phyloP scores from a whole-genome alignment of 78 protist species.

The Cyanophora paradoxa region DNA sequence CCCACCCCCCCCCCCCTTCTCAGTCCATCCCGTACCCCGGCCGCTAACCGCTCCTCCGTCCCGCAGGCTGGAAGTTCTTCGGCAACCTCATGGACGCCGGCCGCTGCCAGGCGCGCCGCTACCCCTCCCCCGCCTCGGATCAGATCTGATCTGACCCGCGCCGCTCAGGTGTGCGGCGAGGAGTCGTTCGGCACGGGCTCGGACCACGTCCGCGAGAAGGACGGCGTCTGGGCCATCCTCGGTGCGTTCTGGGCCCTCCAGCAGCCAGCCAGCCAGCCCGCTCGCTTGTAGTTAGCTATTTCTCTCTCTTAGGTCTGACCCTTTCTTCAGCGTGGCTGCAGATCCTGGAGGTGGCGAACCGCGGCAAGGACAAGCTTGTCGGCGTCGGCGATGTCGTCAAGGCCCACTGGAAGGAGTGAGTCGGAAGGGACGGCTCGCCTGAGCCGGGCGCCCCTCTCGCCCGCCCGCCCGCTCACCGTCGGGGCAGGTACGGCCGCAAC shows the following conservation, averaged over 20 bases:
- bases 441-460: neutral
- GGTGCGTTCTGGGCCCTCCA: constrained; percentile 79
- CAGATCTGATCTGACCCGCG: too few relatives aligned
- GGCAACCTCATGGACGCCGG: constrained; percentile 92
- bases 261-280: too few relatives aligned
- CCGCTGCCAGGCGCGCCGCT: neutral
- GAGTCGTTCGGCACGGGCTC: constrained; percentile 95
- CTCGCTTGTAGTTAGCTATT: too few relatives aligned
- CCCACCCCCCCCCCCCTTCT: constrained; percentile 1
- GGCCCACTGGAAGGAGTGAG: constrained; percentile 2
- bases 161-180: constrained; percentile 87
- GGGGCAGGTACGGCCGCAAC: neutral
- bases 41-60: too few relatives aligned
- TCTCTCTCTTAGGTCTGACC: neutral
- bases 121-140: too few relatives aligned
- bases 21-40: too few relatives aligned
- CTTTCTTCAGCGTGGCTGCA: neutral
- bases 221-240: constrained; percentile 75
- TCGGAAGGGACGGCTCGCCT: too few relatives aligned
- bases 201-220: constrained; percentile 94
- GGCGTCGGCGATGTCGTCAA: neutral
- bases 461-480: neutral
- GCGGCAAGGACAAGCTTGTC: constrained; percentile 1
- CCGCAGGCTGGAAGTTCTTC: constrained; percentile 98
- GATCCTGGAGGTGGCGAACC: neutral